Percentiles rank a stretch among this genome's conserved stretches.
Conservation (phyloP, 2,329 filamentous ascomycete species). For the Alternaria ventricosa region DNA sequence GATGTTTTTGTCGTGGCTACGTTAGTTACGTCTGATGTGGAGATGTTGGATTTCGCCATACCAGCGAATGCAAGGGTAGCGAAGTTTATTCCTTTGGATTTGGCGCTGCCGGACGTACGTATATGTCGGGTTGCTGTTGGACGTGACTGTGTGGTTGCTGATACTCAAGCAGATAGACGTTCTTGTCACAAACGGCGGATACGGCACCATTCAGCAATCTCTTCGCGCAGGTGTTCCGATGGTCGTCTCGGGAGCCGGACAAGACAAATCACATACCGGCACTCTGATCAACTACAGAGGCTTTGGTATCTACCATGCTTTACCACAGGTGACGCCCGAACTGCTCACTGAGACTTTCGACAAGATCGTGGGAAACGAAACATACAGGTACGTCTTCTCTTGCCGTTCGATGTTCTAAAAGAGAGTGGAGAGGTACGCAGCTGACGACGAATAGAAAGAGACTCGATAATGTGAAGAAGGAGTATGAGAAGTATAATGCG, state of each 20-base stretch:
- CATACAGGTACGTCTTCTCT: neutral
- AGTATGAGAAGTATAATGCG: conserved; percentile 13
- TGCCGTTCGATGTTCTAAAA: neutral
- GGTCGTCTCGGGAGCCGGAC: conserved; percentile 52
- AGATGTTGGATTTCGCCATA: conserved; percentile 23
- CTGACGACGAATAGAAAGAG: neutral
- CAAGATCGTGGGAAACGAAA: conserved; percentile 8
- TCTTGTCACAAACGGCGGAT: conserved; percentile 58
- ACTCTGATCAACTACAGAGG: conserved; percentile 21
- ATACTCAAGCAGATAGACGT: conserved; percentile 35
- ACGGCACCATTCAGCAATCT: conserved; percentile 56
- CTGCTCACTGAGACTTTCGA: conserved; percentile 4
- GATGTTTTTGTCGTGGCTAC: conserved; percentile 51
- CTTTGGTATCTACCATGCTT: conserved; percentile 13
- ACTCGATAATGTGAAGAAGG: neutral
- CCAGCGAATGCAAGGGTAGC: conserved; percentile 53
- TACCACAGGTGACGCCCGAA: neutral
- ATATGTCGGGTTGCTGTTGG: neutral
- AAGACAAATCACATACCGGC: conserved; percentile 51
- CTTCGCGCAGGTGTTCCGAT: conserved; percentile 56
- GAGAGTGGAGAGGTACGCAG: neutral
- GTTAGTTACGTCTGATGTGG: conserved; percentile 35
- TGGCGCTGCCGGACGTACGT: conserved; percentile 43
- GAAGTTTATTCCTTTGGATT: conserved; percentile 59
- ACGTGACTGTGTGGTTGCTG: neutral